Base-by-base conservation (phyloP, 2,329 filamentous ascomycete species). In the Penicillium sp. region DNA sequence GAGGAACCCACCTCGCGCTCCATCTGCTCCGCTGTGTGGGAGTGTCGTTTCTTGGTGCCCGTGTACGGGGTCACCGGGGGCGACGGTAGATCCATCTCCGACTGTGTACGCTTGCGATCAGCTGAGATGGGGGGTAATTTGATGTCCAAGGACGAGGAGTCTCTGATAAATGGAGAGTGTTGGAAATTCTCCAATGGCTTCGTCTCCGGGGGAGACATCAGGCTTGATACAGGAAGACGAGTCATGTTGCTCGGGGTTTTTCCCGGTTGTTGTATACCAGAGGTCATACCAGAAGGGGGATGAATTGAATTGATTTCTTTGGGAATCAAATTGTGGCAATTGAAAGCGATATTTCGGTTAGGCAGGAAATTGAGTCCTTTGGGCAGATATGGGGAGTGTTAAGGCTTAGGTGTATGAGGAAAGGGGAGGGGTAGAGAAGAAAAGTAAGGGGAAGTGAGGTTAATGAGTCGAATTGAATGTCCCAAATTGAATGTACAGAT, bases 181-280 rank as follows among this genome's bases (percentile, higher is more conserved):
- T 72, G 66, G 64, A 78, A 79, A 49, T 70, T 82, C 54, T 83
- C 83, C 3, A 83, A 75, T 21, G 81, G 81, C 48, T 78, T 85
- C n/a, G 71, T 60, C 67, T 78, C 76, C 56, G 77, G 77, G 42
- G 77, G 77, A 61, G 77, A 79, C 75, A 79, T 78, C 50, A 79
- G 72, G 67, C 72, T 78, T 50, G 76, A 75, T 43, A 79, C 72
- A 50, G 76, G 75, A 62, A 78, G 66, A 58, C 70, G 74, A 69
- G 73, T 74, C 77, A 78, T 79, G 52, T 60, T 72, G 65, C 60
- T 58, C 53, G 65, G 65, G 53, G 67, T 59, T 59, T 65, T 58
- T 33, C 60, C 64, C 55, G 61, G 51, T 42, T 62, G 59, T 52
- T 65, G 64, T 51, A 63, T 56, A 61, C 65, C 49, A 53, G 63